Conservation (phyloP, 2,329 filamentous ascomycete species). For the Trichoderma asperellum region DNA sequence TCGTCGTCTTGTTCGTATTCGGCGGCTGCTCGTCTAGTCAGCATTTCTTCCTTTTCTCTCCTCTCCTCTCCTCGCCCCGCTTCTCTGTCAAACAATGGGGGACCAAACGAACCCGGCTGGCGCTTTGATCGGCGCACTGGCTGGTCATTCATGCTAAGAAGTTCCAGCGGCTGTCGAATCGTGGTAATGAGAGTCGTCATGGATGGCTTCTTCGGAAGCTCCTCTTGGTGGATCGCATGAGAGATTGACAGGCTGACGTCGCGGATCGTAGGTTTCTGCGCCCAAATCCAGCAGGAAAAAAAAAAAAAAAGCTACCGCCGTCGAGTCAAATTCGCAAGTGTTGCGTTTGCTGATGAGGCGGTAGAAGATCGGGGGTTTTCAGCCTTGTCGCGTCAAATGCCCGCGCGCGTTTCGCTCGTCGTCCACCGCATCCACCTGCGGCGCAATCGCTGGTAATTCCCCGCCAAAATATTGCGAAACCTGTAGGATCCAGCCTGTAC, state of each 20-base stretch:
- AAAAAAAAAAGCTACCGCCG: slow-evolving; percentile 13
- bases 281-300: not conserved
- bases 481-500: not conserved
- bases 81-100: not conserved
- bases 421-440: slow-evolving; percentile 5
- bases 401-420: slow-evolving; percentile 23
- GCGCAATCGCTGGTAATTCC: slow-evolving; percentile 15
- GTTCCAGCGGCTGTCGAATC: slow-evolving; percentile 66
- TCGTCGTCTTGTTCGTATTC: slow-evolving; percentile 75
- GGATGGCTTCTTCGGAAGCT: slow-evolving; percentile 52
- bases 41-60: slow-evolving; percentile 15
- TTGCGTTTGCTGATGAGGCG: slow-evolving; percentile 27
- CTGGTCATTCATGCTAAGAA: slow-evolving; percentile 71
- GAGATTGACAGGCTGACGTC: slow-evolving; percentile 25
- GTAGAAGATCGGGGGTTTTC: not conserved
- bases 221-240: slow-evolving; percentile 34
- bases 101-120: slow-evolving; percentile 58
- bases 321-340: slow-evolving; percentile 27
- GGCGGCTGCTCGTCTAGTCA: slow-evolving; percentile 40
- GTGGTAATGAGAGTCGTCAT: slow-evolving; percentile 72
- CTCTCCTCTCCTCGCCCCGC: not conserved
- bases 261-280: slow-evolving; percentile 27
- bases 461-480: not conserved
- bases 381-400: slow-evolving; percentile 27
- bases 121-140: slow-evolving; percentile 65